These are phyloP conservation scores for Fusarium concolor DNA, from an alignment of 2,329 filamentous ascomycete genomes.

Conservation along the genomic window DNA sequence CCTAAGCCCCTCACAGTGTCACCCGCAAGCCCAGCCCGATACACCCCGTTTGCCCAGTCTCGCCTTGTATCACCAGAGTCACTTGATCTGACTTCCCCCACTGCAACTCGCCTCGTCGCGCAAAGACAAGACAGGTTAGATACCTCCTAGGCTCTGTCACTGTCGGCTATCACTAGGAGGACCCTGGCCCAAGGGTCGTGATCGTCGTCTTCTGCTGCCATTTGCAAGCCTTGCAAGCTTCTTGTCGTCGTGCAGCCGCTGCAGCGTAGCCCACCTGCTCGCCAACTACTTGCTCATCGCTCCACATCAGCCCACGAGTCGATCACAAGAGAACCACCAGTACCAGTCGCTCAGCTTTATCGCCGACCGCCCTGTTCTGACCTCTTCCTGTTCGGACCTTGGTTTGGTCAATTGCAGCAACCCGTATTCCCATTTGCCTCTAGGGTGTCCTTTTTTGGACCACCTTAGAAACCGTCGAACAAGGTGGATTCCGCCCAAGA, in stretches of 20 bases:
- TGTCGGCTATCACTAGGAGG: constrained; percentile 28
- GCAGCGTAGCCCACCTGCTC: constrained; percentile 39
- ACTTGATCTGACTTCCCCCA: constrained; percentile 26
- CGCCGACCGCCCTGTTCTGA: constrained; percentile 39
- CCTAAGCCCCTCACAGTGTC: constrained; percentile 44
- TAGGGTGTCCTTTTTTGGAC: constrained; percentile 53
- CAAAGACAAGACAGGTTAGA: constrained; percentile 30
- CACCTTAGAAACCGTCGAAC: constrained; percentile 56
- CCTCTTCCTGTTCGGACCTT: constrained; percentile 35
- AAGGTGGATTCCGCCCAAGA: constrained; percentile 72
- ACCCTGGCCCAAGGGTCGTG: constrained; percentile 43
- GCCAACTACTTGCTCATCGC: constrained; percentile 28
- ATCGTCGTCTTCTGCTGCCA: constrained; percentile 43
- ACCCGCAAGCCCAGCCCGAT: constrained; percentile 22
- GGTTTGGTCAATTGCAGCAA: constrained; percentile 38
- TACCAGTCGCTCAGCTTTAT: constrained; percentile 38
- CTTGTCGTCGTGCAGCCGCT: constrained; percentile 29
- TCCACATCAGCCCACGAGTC: constrained; percentile 48
- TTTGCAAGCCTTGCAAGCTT: constrained; percentile 32
- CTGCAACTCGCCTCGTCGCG: constrained; percentile 33
- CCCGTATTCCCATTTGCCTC: constrained; percentile 40
- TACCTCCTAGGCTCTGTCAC: constrained; percentile 2
- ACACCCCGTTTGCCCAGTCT: constrained; percentile 29
- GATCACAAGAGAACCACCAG: constrained; percentile 43
- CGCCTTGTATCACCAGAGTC: constrained; percentile 25